Evolutionary conservation across 1,284 basidiomycete species (phyloP).

Genomic region (Earliella scabrosa): DNA sequence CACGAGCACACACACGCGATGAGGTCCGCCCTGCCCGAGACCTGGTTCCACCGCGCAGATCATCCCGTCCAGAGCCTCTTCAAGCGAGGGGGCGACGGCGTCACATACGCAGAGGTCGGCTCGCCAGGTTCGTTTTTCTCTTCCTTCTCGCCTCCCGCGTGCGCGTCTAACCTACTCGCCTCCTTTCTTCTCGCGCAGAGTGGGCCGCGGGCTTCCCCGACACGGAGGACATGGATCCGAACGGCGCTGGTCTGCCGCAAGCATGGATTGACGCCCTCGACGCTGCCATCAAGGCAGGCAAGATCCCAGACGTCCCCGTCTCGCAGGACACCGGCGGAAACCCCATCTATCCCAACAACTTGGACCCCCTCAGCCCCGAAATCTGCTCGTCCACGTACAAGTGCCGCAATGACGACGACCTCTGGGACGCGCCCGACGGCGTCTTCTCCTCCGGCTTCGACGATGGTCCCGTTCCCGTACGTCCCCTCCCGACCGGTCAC

Average conservation of each 20-base stretch:
- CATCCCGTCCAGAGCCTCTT: constrained; percentile 67
- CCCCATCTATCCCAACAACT: constrained; percentile 59
- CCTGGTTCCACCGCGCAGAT: constrained; percentile 61
- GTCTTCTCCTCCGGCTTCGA: constrained; percentile 71
- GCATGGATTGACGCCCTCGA: constrained; percentile 73
- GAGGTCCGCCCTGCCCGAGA: constrained; percentile 39
- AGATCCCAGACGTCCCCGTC: constrained; percentile 71
- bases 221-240: constrained; percentile 34
- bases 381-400: constrained; percentile 74
- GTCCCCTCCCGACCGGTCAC: constrained; percentile 24
- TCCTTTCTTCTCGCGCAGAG: background rate
- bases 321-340: constrained; percentile 47
- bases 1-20: constrained; percentile 20
- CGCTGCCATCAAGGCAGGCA: constrained; percentile 65
- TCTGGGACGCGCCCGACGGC: constrained; percentile 75
- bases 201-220: background rate
- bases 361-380: constrained; percentile 51
- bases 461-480: constrained; percentile 74
- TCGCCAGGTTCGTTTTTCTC: constrained; percentile 49
- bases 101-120: constrained; percentile 57
- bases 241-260: constrained; percentile 47
- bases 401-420: constrained; percentile 60
- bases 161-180: no score
- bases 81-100: constrained; percentile 52
- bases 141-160: no score